A percentile compares a stretch with the other conserved stretches of the same genome.
Conservation (phyloP, 1,284 basidiomycete species). For the Ustilago lituana region DNA sequence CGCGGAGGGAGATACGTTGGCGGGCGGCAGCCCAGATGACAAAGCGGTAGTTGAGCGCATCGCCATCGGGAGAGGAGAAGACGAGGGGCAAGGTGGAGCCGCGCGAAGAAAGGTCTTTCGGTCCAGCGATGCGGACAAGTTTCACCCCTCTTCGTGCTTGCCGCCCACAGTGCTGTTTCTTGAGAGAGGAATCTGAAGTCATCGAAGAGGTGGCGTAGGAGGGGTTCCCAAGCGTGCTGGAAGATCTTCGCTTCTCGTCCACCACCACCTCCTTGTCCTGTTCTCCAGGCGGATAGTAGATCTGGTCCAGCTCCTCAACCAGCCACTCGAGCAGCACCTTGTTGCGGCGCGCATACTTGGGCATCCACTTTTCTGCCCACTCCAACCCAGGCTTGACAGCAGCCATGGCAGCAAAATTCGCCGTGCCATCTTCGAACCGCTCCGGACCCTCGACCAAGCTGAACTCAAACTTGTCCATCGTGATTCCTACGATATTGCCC, state of each 20-base stretch:
- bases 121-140: constrained; percentile 5
- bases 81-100: constrained; percentile 22
- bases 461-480: constrained; percentile 34
- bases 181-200: neutral
- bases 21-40: constrained; percentile 21
- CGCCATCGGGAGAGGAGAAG: neutral
- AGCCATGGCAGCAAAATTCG: constrained; percentile 13
- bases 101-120: neutral
- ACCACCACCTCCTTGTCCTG: neutral
- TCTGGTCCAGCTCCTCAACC: constrained; percentile 11
- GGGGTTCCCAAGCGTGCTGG: neutral
- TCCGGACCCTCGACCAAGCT: constrained; percentile 17
- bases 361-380: constrained; percentile 18
- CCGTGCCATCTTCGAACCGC: constrained; percentile 36
- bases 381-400: constrained; percentile 17
- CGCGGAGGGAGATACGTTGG: constrained; percentile 23
- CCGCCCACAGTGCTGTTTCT: neutral
- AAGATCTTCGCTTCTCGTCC: neutral
- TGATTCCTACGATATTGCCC: constrained; percentile 36
- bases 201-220: neutral
- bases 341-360: neutral
- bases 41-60: constrained; percentile 27
- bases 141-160: constrained; percentile 1
- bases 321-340: constrained; percentile 12
- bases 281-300: constrained; percentile 13